Conservation (phyloP, 1,139 yeast genomes). For the Wickerhamomyces sp. region DNA sequence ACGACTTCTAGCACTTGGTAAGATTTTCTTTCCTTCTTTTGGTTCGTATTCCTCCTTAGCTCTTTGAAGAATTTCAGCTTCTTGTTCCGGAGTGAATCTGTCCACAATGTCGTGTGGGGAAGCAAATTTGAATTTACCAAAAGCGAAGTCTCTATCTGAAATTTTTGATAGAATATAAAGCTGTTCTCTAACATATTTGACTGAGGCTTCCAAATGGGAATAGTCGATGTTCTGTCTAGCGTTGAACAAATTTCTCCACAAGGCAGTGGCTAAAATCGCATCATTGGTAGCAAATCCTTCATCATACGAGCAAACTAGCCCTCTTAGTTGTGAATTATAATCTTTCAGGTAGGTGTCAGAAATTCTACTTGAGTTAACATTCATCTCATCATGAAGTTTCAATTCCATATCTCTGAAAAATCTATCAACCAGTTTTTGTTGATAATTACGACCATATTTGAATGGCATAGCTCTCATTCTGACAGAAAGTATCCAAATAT, state of each 20-base stretch:
- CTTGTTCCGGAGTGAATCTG: conserved; percentile 62
- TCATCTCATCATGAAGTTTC: conserved; percentile 80
- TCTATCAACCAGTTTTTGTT: conserved; percentile 86
- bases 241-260: conserved; percentile 89
- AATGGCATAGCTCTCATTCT: conserved; percentile 96
- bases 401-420: conserved; percentile 86
- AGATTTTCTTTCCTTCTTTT: conserved; percentile 33
- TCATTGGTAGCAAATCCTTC: conserved; percentile 86
- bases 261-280: conserved; percentile 77
- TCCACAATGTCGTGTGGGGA: conserved; percentile 80
- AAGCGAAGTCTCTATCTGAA: conserved; percentile 88
- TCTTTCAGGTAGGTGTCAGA: conserved; percentile 86
- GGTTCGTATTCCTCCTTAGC: conserved; percentile 43
- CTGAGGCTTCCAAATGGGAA: conserved; percentile 79
- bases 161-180: conserved; percentile 78
- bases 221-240: conserved; percentile 81
- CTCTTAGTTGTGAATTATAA: conserved; percentile 85
- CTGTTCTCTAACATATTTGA: conserved; percentile 85
- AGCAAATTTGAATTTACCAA: conserved; percentile 81
- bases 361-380: conserved; percentile 76
- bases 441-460: conserved; percentile 82
- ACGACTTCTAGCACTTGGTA: conserved; percentile 60
- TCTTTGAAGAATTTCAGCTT: conserved; percentile 35
- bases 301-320: conserved; percentile 85
- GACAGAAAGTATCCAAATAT: conserved; percentile 88